Conservation (phyloP, 1,284 basidiomycete species). For the Vanrija sp. region DNA sequence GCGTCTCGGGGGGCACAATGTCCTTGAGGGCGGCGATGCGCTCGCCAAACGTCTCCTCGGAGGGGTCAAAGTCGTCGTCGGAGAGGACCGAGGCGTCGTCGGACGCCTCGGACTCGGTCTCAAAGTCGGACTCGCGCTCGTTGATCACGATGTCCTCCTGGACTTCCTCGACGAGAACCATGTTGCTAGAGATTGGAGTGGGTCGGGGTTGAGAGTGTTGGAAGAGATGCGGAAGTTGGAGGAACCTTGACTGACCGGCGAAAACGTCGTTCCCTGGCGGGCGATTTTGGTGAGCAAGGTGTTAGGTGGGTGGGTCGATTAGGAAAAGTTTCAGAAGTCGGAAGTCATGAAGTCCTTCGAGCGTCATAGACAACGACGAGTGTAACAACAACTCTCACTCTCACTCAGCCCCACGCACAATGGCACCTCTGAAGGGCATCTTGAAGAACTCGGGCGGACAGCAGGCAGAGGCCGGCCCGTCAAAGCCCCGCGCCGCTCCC, state of each 20-base stretch:
- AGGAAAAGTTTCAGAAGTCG: slow-evolving; percentile 13
- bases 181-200: slow-evolving; percentile 16
- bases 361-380: not conserved
- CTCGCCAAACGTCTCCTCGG: slow-evolving; percentile 75
- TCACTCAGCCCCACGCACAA: not conserved
- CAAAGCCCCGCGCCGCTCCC: slow-evolving; percentile 1
- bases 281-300: not conserved
- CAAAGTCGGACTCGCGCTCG: slow-evolving; percentile 41
- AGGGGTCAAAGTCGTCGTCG: slow-evolving; percentile 34
- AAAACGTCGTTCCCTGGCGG: not conserved
- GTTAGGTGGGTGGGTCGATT: slow-evolving; percentile 1
- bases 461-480: not conserved
- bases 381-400: not conserved
- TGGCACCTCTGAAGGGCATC: slow-evolving; percentile 16
- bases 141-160: slow-evolving; percentile 28
- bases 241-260: not conserved
- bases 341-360: not conserved
- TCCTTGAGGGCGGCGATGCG: slow-evolving; percentile 88
- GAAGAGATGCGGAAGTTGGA: not conserved
- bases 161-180: slow-evolving; percentile 49
- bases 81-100: slow-evolving; percentile 34
- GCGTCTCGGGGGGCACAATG: slow-evolving; percentile 87
- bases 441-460: slow-evolving; percentile 10
- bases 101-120: slow-evolving; percentile 35
- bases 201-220: not conserved